Conservation (phyloP, 345 rosid genomes). For the Crucihimalaya himalaica region DNA sequence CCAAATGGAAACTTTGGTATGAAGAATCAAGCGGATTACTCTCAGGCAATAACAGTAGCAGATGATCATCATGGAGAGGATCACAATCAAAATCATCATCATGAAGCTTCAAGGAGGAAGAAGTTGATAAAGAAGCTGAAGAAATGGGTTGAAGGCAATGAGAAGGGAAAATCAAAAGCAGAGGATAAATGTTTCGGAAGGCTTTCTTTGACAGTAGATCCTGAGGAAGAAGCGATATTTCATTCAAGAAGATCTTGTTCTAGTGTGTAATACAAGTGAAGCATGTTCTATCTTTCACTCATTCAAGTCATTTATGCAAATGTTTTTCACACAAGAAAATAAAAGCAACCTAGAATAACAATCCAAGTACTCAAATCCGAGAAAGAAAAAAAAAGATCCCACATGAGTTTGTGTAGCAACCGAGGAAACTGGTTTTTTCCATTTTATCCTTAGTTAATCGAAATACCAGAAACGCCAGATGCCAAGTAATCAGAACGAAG, state of each 20-base stretch:
- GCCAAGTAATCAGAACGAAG: slow-evolving; percentile 45
- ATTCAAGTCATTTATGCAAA: not conserved
- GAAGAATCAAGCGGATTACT: slow-evolving; percentile 39
- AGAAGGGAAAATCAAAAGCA: slow-evolving; percentile 42
- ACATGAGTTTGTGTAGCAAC: not conserved
- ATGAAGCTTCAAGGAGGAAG: slow-evolving; percentile 47
- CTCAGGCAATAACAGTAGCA: slow-evolving; percentile 18
- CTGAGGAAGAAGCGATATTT: slow-evolving; percentile 40
- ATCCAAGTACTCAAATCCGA: not conserved
- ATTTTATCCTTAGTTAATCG: slow-evolving; percentile 46
- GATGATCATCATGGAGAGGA: slow-evolving; percentile 1
- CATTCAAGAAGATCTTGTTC: slow-evolving; percentile 57
- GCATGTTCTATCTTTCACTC: not conserved
- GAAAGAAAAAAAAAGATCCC: not conserved
- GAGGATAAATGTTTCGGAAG: slow-evolving; percentile 55
- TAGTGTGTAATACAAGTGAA: slow-evolving; percentile 29
- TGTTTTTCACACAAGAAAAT: not conserved
- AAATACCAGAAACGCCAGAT: slow-evolving; percentile 63
- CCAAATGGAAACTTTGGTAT: slow-evolving; percentile 36
- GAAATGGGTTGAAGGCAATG: slow-evolving; percentile 73
- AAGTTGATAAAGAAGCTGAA: slow-evolving; percentile 60
- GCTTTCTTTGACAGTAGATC: slow-evolving; percentile 42
- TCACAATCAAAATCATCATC: slow-evolving; percentile 9
- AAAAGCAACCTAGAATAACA: not conserved
- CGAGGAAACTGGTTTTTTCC: not conserved